Base-by-base conservation (phyloP, 139 green algal genomes). In the Volvox africanus region DNA sequence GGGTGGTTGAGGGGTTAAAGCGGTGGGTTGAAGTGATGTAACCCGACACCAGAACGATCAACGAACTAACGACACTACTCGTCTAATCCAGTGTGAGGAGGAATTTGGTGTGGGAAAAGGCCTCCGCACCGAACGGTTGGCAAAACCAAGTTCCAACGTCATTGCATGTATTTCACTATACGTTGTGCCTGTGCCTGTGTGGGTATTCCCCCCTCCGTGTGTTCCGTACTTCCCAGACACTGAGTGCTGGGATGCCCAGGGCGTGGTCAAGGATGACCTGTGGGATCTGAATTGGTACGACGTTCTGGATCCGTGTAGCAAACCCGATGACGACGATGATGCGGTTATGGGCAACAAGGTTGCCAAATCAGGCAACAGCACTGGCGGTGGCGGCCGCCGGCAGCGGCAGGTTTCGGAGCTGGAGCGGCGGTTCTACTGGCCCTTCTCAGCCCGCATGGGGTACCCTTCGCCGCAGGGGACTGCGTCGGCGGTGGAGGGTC, bases 281-380 rank as follows among this genome's bases (percentile, higher is more conserved):
- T 78, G 68, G 30, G 88, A 92, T 80, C 30, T 96, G 33, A 96
- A 96, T 85, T 87, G 95, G 18, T 97, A 97, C 44, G 61, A 81
- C 33, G 77, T 91, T n/a, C 28, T 80, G 77, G 77, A 86, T 26
- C 22, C 87, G 0, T 91, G 87, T 79, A 19, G 33, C 20, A 61
- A n/a, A 11, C 2, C n/a, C 80, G 50, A 71, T 22, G 50, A 73
- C 11, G 80, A 86, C 24, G 80, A 86, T 55, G 80, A 71, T 86
- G 24, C 65, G 12, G 65, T 12, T 24, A 28, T 73, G 65, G 11
- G 24, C 21, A 28, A 12, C 21, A 28, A 24, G 5, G 65, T 28
- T 9, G 65, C 65, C 65, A 55, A 14, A 9, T 55, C 44, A 55
- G 44, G 44, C 44, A 73, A 67, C 36, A 67, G 21, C 36, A 44